Base-by-base conservation (phyloP, 2,329 filamentous ascomycete genomes). In the Paraconiothyrium brasiliense region DNA sequence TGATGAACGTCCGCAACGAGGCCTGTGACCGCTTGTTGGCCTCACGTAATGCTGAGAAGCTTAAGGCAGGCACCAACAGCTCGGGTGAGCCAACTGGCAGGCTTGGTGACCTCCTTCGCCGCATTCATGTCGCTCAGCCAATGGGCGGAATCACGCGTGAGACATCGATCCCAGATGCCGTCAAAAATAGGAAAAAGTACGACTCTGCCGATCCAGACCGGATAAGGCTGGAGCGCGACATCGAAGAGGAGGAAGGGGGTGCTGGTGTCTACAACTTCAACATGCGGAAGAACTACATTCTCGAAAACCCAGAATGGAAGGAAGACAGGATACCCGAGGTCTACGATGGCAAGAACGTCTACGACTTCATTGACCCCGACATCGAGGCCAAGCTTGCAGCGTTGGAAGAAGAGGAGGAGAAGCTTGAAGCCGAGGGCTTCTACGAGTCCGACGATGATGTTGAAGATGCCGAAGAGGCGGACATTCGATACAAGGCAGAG, bases 121-220 rank as follows among this genome's bases (percentile, higher is more conserved):
- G 96, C 76, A 99, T 99, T 61, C 96, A 99, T 82, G 96, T 99
- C 66, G 95, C 95, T n/a, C 89, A 93, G 76, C 96, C 95, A 57
- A 89, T 97, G 81, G 92, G 90, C 65, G 93, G 93, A 66, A 85
- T 91, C 55, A 85, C 87, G 22, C 89, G 91, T 47, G 91, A 97
- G 81, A 87, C 92, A 0, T 97, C 91, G 76, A 94, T 99, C 64
- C 96, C 95, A 4, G 93, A 97, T 58, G 93, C 87, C 7, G 86
- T 91, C 72, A 92, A 93, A 83, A 84, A 85, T 62, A 85, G 89
- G 80, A 92, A 91, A 85, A 97, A 96, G 83, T 97, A 94, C 81
- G 91, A 96, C 83, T 94, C 92, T 82, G 84, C 86, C 35, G 94
- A 98, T 71, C 94, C 94, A n/a, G 88, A 94, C 75, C 87, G 94